Conservation (phyloP, 352 stramenopile species). For the Pythium inflatum region DNA sequence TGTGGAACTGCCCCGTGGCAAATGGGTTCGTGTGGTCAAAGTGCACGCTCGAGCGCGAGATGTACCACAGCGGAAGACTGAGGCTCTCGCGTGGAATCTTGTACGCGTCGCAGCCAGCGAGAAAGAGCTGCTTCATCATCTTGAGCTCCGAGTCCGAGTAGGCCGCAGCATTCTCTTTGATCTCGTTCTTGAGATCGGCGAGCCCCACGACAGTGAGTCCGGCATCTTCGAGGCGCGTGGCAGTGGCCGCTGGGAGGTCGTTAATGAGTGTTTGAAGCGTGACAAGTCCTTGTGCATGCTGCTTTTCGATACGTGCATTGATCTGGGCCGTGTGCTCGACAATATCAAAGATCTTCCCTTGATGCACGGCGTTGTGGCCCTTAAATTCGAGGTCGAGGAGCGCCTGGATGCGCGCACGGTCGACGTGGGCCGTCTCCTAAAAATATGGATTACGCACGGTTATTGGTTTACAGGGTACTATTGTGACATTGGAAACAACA, state of each 20-base stretch:
- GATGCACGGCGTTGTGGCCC: background rate
- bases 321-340: background rate
- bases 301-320: background rate
- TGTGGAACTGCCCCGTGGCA: constrained; percentile 16
- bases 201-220: background rate
- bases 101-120: background rate
- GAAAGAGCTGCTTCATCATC: constrained; percentile 16
- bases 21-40: constrained; percentile 33
- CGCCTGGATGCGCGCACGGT: constrained; percentile 1
- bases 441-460: too few species aligned
- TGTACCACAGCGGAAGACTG: constrained; percentile 27
- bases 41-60: constrained; percentile 25
- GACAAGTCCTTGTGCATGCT: background rate
- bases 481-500: too few species aligned
- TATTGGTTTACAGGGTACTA: too few species aligned
- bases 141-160: constrained; percentile 1
- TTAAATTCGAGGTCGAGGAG: background rate
- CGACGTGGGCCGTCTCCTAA: too few species aligned
- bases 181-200: constrained; percentile 27
- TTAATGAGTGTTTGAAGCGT: background rate
- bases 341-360: background rate
- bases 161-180: constrained; percentile 15
- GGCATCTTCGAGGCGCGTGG: background rate
- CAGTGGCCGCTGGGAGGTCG: background rate
- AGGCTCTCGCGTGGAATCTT: background rate